Evolutionary conservation across 2,329 filamentous ascomycete species (phyloP).

Genomic region (Rhynchosporium secalis): DNA sequence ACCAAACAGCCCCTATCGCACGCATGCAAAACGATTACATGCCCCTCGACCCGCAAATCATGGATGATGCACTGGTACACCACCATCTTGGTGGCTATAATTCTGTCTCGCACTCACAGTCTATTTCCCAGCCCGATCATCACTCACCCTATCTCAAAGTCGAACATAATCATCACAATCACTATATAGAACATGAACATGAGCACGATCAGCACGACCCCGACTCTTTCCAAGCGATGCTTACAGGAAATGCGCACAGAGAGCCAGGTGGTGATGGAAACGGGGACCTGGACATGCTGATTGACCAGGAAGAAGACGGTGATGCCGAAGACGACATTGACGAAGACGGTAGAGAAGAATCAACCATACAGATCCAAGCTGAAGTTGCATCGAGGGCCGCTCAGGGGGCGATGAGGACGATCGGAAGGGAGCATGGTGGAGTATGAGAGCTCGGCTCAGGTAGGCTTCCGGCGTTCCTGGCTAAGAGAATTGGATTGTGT

Average conservation of each 20-base stretch:
- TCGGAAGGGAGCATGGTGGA: slow-evolving; percentile 26
- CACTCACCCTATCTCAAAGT: slow-evolving; percentile 17
- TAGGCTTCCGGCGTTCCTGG: too few relatives aligned
- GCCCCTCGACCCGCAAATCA: slow-evolving; percentile 60
- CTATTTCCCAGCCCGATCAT: slow-evolving; percentile 13
- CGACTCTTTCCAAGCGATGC: slow-evolving; percentile 35
- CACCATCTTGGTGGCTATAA: slow-evolving; percentile 41
- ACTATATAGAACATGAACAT: slow-evolving; percentile 10
- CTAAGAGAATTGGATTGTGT: too few relatives aligned
- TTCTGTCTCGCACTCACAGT: slow-evolving; percentile 14
- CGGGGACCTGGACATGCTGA: slow-evolving; percentile 38
- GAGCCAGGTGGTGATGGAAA: slow-evolving; percentile 24
- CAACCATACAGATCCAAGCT: slow-evolving; percentile 24
- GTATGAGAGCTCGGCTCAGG: background rate
- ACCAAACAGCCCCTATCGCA: slow-evolving; percentile 23
- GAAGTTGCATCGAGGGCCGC: slow-evolving; percentile 27
- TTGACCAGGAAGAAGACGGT: slow-evolving; percentile 36
- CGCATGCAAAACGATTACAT: slow-evolving; percentile 43
- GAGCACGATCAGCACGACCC: slow-evolving; percentile 22
- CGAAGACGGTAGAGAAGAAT: slow-evolving; percentile 17
- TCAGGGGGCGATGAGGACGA: slow-evolving; percentile 25
- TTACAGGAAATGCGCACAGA: slow-evolving; percentile 16
- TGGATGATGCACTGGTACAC: slow-evolving; percentile 48
- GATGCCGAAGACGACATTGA: slow-evolving; percentile 18
- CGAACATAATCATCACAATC: slow-evolving; percentile 17